A percentile compares a stretch with the other conserved stretches of the same genome.
Conservation (phyloP, 192 early-diverging fungal genomes). For the Glomus cerebriforme region DNA sequence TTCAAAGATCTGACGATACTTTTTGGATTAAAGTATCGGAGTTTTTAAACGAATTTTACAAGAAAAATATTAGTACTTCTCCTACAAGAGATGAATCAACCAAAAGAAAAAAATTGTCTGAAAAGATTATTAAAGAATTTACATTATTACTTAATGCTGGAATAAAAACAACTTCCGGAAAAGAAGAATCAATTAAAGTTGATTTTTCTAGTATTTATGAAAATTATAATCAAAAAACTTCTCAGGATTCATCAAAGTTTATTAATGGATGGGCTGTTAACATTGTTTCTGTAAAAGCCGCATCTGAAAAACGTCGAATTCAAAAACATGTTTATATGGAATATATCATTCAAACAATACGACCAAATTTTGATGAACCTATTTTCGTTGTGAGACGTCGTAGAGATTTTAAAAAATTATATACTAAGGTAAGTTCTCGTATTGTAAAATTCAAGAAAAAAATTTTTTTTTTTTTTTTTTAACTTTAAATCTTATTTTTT, state of each 20-base stretch:
- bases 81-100: constrained; percentile 27
- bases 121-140: constrained; percentile 39
- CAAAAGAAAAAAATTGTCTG: constrained; percentile 36
- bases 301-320: constrained; percentile 31
- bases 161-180: constrained; percentile 38
- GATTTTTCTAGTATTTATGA: constrained; percentile 9
- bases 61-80: constrained; percentile 39
- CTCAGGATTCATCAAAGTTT: constrained; percentile 17
- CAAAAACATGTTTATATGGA: constrained; percentile 19
- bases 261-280: constrained; percentile 49
- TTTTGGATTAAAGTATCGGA: constrained; percentile 54
- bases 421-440: constrained; percentile 39
- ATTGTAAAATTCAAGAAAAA: background rate
- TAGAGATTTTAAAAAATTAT: constrained; percentile 48
- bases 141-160: constrained; percentile 36
- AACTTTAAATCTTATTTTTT: background rate
- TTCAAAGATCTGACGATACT: constrained; percentile 37
- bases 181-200: constrained; percentile 30
- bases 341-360: constrained; percentile 45
- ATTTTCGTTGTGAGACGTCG: constrained; percentile 47
- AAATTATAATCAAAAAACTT: background rate
- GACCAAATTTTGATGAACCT: constrained; percentile 34
- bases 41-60: constrained; percentile 52
- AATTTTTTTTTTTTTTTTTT: background rate
- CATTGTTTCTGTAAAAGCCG: constrained; percentile 44